Percentiles rank a stretch among this genome's conserved stretches.
Conservation (phyloP, 352 stramenopile genomes). For the Phytopythium litorale region DNA sequence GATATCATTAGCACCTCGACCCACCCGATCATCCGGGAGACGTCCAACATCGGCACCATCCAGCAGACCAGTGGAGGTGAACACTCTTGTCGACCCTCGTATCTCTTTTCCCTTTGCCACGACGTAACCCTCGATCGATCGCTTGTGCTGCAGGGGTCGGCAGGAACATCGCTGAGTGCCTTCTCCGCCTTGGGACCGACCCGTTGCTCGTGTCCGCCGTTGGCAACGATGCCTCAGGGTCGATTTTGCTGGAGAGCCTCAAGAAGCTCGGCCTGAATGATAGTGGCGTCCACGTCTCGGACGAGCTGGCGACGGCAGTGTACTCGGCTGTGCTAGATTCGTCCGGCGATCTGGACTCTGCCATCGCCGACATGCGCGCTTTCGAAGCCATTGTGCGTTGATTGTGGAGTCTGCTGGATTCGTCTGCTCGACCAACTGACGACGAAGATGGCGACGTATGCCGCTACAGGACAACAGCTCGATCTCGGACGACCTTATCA, state of each 20-base stretch:
- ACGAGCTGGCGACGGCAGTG: constrained; percentile 64
- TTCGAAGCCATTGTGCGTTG: constrained; percentile 67
- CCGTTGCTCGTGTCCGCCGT: constrained; percentile 82
- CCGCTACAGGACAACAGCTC: constrained; percentile 30
- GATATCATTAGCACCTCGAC: constrained; percentile 83
- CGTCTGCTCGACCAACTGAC: no score
- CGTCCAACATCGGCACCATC: constrained; percentile 86
- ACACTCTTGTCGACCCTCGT: not conserved
- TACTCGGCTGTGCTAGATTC: constrained; percentile 83
- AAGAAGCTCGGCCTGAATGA: constrained; percentile 51
- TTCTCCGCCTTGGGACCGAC: constrained; percentile 61
- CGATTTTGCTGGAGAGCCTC: constrained; percentile 69
- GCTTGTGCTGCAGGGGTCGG: constrained; percentile 69
- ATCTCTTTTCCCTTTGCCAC: not conserved
- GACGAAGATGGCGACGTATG: not conserved
- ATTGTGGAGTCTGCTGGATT: not conserved
- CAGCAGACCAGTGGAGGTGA: constrained; percentile 73
- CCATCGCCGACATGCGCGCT: constrained; percentile 85
- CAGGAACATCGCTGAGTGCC: constrained; percentile 90
- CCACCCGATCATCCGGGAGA: constrained; percentile 67
- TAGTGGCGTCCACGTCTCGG: constrained; percentile 48
- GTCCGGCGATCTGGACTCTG: constrained; percentile 77
- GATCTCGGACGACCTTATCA: constrained; percentile 44
- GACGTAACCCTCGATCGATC: not conserved
- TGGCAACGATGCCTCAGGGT: constrained; percentile 68